A percentile compares a stretch with the other conserved stretches of the same genome.
Conservation (phyloP, 805 yeast species). For the Yarrowia bubula region DNA sequence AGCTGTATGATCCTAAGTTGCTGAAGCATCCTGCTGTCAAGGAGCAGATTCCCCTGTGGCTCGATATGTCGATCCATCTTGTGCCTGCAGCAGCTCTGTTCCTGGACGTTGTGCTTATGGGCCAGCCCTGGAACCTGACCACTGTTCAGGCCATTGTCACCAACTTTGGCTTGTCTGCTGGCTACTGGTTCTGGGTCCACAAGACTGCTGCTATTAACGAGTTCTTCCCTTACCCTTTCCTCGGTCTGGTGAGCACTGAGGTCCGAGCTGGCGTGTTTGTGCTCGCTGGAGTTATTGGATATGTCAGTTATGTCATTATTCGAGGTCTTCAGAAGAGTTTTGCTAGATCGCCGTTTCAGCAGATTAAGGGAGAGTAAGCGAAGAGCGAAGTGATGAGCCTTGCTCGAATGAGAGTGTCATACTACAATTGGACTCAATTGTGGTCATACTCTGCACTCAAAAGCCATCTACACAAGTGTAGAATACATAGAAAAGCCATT, state of each 20-base stretch:
- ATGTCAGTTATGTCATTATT: slow-evolving; percentile 31
- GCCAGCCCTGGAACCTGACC: slow-evolving; percentile 34
- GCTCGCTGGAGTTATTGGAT: slow-evolving; percentile 31
- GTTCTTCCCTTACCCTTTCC: slow-evolving; percentile 40
- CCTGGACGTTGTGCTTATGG: slow-evolving; percentile 35
- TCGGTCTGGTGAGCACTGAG: slow-evolving; percentile 32
- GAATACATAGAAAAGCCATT: too few species aligned
- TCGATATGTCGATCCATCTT: slow-evolving; percentile 38
- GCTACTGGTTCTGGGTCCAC: slow-evolving; percentile 41
- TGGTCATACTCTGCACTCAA: too few species aligned
- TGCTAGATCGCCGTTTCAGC: slow-evolving; percentile 5
- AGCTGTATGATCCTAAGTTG: slow-evolving; percentile 34
- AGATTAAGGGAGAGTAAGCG: neutral
- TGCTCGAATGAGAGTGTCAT: too few species aligned
- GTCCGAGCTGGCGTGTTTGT: slow-evolving; percentile 34
- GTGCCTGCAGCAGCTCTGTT: slow-evolving; percentile 36
- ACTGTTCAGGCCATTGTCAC: slow-evolving; percentile 30
- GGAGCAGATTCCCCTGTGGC: slow-evolving; percentile 31
- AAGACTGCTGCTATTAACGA: slow-evolving; percentile 35
- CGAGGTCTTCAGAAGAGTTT: slow-evolving; percentile 31
- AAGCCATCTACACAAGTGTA: too few species aligned
- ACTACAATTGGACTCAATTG: too few species aligned
- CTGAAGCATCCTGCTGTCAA: slow-evolving; percentile 33
- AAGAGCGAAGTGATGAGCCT: too few species aligned
- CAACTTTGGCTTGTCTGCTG: slow-evolving; percentile 32